Evolutionary conservation across 2,329 filamentous ascomycete genomes (phyloP).

Genomic region (Grosmannia huntii): DNA sequence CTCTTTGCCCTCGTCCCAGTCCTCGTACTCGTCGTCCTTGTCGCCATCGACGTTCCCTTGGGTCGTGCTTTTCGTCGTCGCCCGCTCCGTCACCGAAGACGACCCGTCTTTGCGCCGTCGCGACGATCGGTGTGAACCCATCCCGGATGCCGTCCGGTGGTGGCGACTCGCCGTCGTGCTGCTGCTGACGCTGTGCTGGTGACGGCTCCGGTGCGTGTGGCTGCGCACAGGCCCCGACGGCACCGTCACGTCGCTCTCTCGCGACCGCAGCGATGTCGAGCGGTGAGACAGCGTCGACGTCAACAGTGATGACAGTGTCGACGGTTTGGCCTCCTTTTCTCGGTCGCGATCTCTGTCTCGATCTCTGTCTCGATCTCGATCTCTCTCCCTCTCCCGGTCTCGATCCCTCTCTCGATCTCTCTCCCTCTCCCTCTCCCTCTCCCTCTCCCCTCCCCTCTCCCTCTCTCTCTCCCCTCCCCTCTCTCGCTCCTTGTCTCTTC

Average conservation of each 20-base stretch:
- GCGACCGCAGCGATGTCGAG: not conserved
- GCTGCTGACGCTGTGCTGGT: not conserved
- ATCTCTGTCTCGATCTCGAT: not conserved
- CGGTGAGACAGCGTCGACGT: conserved; percentile 2
- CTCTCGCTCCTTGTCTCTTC: not conserved
- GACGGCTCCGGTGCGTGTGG: not conserved
- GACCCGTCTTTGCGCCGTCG: not conserved
- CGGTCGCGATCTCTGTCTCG: not conserved
- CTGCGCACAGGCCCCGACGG: conserved; percentile 1
- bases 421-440: not conserved
- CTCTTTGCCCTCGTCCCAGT: not conserved
- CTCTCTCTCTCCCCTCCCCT: not conserved
- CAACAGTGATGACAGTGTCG: conserved; percentile 8
- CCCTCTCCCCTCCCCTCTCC: not conserved
- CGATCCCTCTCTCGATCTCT: not conserved
- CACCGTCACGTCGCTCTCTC: conserved; percentile 10
- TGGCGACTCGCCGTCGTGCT: not conserved
- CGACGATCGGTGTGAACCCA: not conserved
- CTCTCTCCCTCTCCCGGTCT: not conserved
- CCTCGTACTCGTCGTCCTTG: not conserved
- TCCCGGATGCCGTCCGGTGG: not conserved
- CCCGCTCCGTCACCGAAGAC: not conserved
- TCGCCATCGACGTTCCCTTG: too few species aligned
- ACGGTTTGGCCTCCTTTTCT: not conserved
- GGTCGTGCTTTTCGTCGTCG: too few species aligned